phyloP scores from a whole-genome alignment of 371 early-diverging fungal genomes.

The Mortierella sp. region DNA sequence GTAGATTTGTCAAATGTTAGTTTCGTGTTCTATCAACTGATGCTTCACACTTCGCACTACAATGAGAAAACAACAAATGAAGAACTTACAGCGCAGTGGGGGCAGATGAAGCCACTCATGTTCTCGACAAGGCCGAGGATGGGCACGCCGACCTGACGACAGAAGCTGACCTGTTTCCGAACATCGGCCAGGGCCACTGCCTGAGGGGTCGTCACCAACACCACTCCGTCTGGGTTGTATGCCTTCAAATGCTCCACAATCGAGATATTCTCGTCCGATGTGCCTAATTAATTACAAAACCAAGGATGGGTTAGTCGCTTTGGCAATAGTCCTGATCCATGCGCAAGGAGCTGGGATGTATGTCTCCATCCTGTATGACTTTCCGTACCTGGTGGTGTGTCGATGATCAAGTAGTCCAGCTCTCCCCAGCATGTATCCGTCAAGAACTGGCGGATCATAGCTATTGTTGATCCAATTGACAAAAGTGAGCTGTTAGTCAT shows the following conservation, averaged over 20 bases:
- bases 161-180: slow-evolving; percentile 89
- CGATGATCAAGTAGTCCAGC: slow-evolving; percentile 91
- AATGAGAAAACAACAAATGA: neutral
- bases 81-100: slow-evolving; percentile 80
- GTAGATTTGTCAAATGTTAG: neutral
- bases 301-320: neutral
- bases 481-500: slow-evolving; percentile 1
- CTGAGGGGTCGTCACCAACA: slow-evolving; percentile 96
- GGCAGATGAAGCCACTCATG: slow-evolving; percentile 95
- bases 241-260: slow-evolving; percentile 82
- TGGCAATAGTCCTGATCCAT: neutral
- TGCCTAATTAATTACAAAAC: slow-evolving; percentile 60
- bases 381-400: slow-evolving; percentile 91
- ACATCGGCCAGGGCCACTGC: slow-evolving; percentile 90
- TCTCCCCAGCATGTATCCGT: slow-evolving; percentile 91
- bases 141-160: slow-evolving; percentile 81
- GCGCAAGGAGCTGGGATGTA: neutral
- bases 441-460: slow-evolving; percentile 93
- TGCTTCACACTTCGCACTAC: neutral
- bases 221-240: slow-evolving; percentile 84
- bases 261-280: slow-evolving; percentile 95
- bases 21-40: neutral
- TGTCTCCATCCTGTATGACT: neutral
- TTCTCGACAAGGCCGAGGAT: slow-evolving; percentile 95
- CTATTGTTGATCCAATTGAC: slow-evolving; percentile 43